A percentile compares a stretch with the other conserved stretches of the same genome.
These are phyloP conservation scores for Nothomitra cinnamomea DNA, from an alignment of 2,329 filamentous ascomycete genomes.

Conservation along the genomic window DNA sequence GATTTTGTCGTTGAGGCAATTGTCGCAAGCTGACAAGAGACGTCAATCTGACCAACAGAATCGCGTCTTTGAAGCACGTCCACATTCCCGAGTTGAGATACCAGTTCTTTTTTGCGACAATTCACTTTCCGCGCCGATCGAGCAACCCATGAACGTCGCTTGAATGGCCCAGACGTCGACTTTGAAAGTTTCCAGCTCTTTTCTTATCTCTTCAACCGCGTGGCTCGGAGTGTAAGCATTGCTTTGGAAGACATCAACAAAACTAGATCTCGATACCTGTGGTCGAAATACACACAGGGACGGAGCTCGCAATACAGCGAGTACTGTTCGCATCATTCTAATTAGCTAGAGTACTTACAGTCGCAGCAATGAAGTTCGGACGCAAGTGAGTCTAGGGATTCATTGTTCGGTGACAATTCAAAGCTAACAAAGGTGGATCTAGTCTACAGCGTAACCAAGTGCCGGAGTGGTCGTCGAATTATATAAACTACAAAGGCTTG, in stretches of 20 bases:
- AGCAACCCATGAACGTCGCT: background rate
- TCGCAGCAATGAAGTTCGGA: background rate
- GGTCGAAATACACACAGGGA: too few species aligned
- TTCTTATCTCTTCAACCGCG: background rate
- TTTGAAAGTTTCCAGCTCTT: background rate
- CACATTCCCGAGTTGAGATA: background rate
- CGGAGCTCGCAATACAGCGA: too few species aligned
- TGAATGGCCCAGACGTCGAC: background rate
- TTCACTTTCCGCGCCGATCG: too few species aligned
- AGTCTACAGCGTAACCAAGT: constrained; percentile 68
- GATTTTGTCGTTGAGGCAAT: background rate
- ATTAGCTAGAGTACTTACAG: background rate
- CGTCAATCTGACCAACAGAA: background rate
- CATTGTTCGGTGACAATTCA: background rate
- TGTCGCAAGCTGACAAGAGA: background rate
- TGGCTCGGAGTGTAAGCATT: too few species aligned
- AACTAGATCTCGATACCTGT: too few species aligned
- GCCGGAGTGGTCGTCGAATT: constrained; percentile 68
- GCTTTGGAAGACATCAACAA: too few species aligned
- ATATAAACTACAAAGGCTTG: constrained; percentile 79
- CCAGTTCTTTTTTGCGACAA: too few species aligned
- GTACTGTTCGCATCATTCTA: background rate
- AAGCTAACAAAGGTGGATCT: background rate
- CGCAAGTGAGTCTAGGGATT: background rate
- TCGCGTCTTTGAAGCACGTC: background rate